These are phyloP conservation scores for Fomitopsis schrenkii DNA, from an alignment of 1,284 basidiomycete genomes.

Conservation along the genomic window DNA sequence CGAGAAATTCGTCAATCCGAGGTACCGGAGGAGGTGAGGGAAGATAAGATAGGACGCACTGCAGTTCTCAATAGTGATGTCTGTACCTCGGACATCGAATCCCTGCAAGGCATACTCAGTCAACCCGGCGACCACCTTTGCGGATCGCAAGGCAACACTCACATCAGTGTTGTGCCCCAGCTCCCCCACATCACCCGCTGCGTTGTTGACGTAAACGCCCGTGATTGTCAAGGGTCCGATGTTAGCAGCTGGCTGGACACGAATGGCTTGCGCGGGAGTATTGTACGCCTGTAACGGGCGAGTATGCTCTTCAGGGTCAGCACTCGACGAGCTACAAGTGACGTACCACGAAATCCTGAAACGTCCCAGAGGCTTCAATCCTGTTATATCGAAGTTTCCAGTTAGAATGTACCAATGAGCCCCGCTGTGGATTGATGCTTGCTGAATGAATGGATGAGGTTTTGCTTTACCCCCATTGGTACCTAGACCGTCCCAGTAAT, in stretches of 20 bases:
- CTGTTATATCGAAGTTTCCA: background rate
- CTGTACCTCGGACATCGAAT: slow-evolving; percentile 5
- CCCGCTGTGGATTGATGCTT: background rate
- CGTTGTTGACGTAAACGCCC: slow-evolving; percentile 1
- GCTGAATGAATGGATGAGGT: slow-evolving; percentile 6
- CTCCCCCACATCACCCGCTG: slow-evolving; percentile 1
- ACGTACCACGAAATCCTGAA: slow-evolving; percentile 5
- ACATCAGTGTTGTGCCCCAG: slow-evolving; percentile 8
- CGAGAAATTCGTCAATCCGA: background rate
- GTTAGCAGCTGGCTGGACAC: background rate
- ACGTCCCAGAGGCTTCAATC: slow-evolving; percentile 4
- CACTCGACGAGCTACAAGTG: background rate
- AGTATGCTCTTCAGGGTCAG: background rate
- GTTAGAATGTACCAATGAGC: background rate
- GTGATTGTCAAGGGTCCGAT: slow-evolving; percentile 1
- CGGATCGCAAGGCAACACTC: background rate
- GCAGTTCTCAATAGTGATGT: slow-evolving; percentile 4
- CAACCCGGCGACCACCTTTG: background rate
- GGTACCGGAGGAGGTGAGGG: background rate
- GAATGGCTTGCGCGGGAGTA: slow-evolving; percentile 4
- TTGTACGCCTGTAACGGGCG: slow-evolving; percentile 1
- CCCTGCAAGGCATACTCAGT: background rate
- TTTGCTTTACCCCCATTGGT: slow-evolving; percentile 5
- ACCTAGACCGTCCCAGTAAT: slow-evolving; percentile 7
- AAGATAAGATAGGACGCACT: background rate